These are phyloP conservation scores for Pichia sp. DNA, from an alignment of 1,139 yeast genomes.

Conservation along the genomic window DNA sequence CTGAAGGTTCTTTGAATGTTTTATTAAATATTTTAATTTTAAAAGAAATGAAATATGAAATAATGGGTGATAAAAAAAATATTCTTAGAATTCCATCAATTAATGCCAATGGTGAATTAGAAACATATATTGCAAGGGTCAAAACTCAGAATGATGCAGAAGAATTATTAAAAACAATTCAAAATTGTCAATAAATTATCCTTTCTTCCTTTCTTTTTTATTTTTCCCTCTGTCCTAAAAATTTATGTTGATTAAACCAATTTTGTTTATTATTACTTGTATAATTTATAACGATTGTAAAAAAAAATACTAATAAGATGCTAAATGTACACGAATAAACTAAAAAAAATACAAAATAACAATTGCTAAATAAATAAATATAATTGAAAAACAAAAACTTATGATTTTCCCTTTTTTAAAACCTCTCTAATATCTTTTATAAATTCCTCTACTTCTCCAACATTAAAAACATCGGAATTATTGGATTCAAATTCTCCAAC, in stretches of 20 bases:
- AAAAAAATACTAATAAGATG: too few relatives aligned
- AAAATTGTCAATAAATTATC: conserved; percentile 25
- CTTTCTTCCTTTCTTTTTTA: too few relatives aligned
- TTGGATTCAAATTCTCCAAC: conserved; percentile 18
- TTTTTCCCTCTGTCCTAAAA: too few relatives aligned
- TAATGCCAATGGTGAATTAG: conserved; percentile 37
- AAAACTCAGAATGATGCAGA: conserved; percentile 68
- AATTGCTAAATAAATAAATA: too few relatives aligned
- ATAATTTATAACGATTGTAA: too few relatives aligned
- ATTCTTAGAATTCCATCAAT: conserved; percentile 45
- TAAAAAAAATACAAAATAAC: too few relatives aligned
- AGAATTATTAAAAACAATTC: conserved; percentile 49
- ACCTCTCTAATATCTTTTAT: conserved; percentile 34
- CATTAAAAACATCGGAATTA: conserved; percentile 35
- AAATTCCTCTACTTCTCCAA: conserved; percentile 32
- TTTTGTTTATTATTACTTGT: too few relatives aligned
- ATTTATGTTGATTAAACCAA: too few relatives aligned
- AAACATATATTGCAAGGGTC: conserved; percentile 64
- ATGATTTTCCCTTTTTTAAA: conserved; percentile 7
- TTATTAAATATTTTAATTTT: conserved; percentile 57
- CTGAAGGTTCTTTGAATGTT: conserved; percentile 79
- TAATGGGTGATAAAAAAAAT: conserved; percentile 48
- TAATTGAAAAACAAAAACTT: too few relatives aligned
- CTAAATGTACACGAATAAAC: background rate
- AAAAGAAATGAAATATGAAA: conserved; percentile 47